Base-by-base conservation (phyloP, 208 protist genomes). In the Wallacemonas sp. region DNA sequence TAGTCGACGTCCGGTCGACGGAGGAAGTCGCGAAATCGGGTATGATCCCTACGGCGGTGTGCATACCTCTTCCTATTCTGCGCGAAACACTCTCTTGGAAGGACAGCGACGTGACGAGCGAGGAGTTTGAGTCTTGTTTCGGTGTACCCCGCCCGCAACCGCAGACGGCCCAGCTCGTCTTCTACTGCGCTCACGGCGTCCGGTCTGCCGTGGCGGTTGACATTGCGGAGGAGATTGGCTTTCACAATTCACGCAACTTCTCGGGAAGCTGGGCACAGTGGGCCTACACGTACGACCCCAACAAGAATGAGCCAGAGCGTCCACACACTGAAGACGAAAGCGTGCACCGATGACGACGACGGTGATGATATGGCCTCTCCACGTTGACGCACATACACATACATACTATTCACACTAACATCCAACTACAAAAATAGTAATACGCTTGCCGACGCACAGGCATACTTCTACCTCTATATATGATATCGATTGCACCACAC, bases 1-100 rank as follows among this genome's bases (percentile, higher is more conserved):
- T 93, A 14, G 65, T 93, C 21, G 87, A 93, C 55, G 87, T 93
- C 19, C 71, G 87, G n/a, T 90, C 87, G 30, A 90, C 83, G 0
- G 73, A 70, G 5, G 87, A 93, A 56, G 87, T 93, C 9, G 79
- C 78, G 26, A 41, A 70, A 14, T 84, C 72, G 14, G 87, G 87
- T 32, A 61, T 87, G 32, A 93, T 93, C 56, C 84, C 87, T 52
- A 76, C 76, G 0, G 87, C 87, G 2, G 63, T 93, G 3, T 83
- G 85, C 70, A 77, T 93, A 27, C 87, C 87, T 1, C 63, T 93
- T 9, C 78, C 80, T 11, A 69, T 90, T 27, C 61, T 93, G 6
- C 33, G 52, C 3, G 79, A 78, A 5, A 77, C 72, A 12, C 65
- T 93, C 16, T 57, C 57, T 39, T 38, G 23, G 21, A 67, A 65